Percentiles rank a stretch among this genome's conserved stretches.
Evolutionary conservation across 176 grass and related monocot genomes (phyloP).

Genomic region (Pharus latifolius): DNA sequence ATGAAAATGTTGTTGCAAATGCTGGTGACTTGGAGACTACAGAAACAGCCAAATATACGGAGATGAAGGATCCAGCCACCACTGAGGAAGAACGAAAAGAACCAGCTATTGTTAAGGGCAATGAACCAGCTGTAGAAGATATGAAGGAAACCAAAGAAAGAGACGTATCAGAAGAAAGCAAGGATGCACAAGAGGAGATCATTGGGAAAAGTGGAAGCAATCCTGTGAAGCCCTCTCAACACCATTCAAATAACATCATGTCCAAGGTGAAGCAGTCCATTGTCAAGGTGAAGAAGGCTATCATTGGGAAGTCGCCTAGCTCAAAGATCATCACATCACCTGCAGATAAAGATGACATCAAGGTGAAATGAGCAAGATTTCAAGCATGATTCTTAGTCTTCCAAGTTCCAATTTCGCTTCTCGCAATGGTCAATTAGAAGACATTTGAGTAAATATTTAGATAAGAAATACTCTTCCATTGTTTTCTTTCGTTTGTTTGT

Average conservation of each 20-base stretch:
- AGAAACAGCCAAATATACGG: neutral
- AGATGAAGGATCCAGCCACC: neutral
- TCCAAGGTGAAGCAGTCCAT: slow-evolving; percentile 42
- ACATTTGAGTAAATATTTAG: no score
- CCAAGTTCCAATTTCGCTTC: no score
- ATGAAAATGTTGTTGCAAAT: neutral
- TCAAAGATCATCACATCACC: slow-evolving; percentile 20
- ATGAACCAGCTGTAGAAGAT: neutral
- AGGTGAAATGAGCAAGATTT: slow-evolving; percentile 4
- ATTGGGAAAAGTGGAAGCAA: slow-evolving; percentile 7
- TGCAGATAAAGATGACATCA: slow-evolving; percentile 23
- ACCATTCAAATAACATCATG: slow-evolving; percentile 22
- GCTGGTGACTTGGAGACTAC: neutral
- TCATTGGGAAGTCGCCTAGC: slow-evolving; percentile 16
- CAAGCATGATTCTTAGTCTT: neutral
- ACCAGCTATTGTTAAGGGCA: neutral
- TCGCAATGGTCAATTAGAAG: no score
- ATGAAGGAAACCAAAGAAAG: neutral
- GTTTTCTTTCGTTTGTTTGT: no score
- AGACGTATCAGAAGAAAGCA: neutral
- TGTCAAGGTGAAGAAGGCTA: slow-evolving; percentile 36
- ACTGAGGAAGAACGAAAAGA: neutral
- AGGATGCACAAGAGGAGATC: neutral
- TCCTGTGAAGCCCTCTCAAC: neutral
- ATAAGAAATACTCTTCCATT: no score